A percentile compares a stretch with the other conserved stretches of the same genome.
Evolutionary conservation across 805 yeast species (phyloP).

Genomic region (Saccharomyces mikatae): DNA sequence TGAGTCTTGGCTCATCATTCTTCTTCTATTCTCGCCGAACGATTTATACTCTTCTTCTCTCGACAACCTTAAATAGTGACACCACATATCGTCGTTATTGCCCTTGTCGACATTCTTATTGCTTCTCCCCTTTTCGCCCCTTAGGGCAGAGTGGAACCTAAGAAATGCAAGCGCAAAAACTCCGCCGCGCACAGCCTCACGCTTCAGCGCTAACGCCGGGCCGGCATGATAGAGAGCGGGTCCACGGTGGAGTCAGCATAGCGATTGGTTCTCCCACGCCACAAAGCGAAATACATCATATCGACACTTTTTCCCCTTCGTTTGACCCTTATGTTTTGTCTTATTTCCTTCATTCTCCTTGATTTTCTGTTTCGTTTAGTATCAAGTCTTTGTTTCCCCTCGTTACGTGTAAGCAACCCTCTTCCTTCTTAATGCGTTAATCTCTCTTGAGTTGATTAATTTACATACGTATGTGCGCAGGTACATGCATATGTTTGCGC

Average conservation of each 20-base stretch:
- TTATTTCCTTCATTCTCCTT: not conserved
- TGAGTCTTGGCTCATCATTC: not conserved
- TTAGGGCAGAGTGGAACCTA: not conserved
- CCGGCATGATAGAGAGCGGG: not conserved
- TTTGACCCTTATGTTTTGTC: not conserved
- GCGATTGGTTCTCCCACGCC: not conserved
- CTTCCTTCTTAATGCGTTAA: not conserved
- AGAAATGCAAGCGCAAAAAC: not conserved
- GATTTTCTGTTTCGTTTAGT: not conserved
- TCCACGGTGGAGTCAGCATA: not conserved
- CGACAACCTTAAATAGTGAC: not conserved
- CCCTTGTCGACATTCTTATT: not conserved
- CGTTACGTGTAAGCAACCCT: not conserved
- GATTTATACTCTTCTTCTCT: not conserved
- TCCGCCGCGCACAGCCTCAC: not conserved
- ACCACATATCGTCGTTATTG: not conserved
- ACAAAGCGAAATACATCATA: not conserved
- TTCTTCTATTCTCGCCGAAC: not conserved
- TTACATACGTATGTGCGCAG: not conserved
- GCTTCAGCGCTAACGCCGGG: not conserved
- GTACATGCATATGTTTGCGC: too few relatives aligned
- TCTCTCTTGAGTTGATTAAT: not conserved
- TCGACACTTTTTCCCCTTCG: not conserved
- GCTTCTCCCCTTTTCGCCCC: not conserved
- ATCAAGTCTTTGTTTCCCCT: not conserved